Evolutionary conservation across 768 basidiomycete species (phyloP).

Genomic region (Phanerochaete sordida): DNA sequence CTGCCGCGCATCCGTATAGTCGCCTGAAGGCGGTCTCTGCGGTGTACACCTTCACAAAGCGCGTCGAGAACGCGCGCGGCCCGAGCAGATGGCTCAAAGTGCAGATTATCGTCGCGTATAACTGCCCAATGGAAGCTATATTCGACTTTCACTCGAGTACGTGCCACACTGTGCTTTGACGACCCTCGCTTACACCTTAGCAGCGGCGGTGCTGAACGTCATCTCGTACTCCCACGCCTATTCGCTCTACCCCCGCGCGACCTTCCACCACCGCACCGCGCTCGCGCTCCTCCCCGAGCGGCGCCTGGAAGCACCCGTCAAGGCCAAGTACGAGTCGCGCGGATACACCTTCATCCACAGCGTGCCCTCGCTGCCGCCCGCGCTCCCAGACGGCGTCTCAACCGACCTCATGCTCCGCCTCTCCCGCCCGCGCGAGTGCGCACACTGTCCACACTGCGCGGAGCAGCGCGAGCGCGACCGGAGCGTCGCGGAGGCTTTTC

Average conservation of each 20-base stretch:
- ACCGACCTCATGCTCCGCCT: neutral
- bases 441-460: neutral
- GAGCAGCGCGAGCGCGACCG: neutral
- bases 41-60: conserved; percentile 32
- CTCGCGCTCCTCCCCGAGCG: conserved; percentile 18
- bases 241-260: conserved; percentile 32
- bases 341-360: conserved; percentile 32
- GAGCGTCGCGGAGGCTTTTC: neutral
- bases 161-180: conserved; percentile 14
- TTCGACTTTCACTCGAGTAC: conserved; percentile 46
- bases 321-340: conserved; percentile 32
- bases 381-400: neutral
- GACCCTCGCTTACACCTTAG: neutral
- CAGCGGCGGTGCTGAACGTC: conserved; percentile 43
- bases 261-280: conserved; percentile 31
- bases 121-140: conserved; percentile 35
- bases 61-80: neutral
- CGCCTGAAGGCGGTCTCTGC: conserved; percentile 23
- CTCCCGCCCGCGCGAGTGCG: neutral
- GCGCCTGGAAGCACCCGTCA: conserved; percentile 3
- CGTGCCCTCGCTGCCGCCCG: neutral
- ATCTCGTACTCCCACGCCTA: conserved; percentile 39
- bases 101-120: conserved; percentile 37
- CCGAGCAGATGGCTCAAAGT: conserved; percentile 22
- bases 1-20: conserved; percentile 14